These are phyloP conservation scores for Colletotrichum destructivum DNA, from an alignment of 2,329 filamentous ascomycete genomes.

Conservation along the genomic window DNA sequence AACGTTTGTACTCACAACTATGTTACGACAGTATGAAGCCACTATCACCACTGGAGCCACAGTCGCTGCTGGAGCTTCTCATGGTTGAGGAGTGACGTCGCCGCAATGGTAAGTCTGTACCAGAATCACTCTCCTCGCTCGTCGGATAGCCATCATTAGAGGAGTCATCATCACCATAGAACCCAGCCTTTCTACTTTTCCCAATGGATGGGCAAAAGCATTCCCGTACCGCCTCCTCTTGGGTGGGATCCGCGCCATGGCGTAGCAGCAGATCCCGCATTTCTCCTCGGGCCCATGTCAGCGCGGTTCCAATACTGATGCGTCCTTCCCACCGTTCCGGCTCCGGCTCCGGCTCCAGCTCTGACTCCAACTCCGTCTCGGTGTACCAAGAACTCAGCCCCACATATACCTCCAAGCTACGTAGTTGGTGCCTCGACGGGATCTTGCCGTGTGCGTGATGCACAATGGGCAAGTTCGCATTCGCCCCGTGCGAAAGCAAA, in stretches of 20 bases:
- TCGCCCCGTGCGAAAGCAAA: not conserved
- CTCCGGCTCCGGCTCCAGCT: too few relatives aligned
- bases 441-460: not conserved
- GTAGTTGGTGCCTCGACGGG: too few relatives aligned
- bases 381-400: too few relatives aligned
- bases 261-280: not conserved
- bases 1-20: not conserved
- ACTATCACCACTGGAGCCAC: not conserved
- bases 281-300: not conserved
- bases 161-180: too few relatives aligned
- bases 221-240: not conserved
- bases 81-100: not conserved
- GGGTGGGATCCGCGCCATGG: not conserved
- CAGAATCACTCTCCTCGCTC: not conserved
- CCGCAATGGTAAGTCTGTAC: not conserved
- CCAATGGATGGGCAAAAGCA: too few relatives aligned
- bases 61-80: too few relatives aligned
- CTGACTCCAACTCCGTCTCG: not conserved
- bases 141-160: too few relatives aligned
- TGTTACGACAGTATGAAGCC: not conserved
- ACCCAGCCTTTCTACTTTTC: too few relatives aligned
- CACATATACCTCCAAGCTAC: too few relatives aligned
- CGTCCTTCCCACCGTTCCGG: not conserved
- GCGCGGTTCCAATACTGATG: not conserved
- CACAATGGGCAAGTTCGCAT: not conserved